A percentile compares a stretch with the other conserved stretches of the same genome.
phyloP scores from a whole-genome alignment of 331 rosid species.

The Stylosanthes scabra region DNA sequence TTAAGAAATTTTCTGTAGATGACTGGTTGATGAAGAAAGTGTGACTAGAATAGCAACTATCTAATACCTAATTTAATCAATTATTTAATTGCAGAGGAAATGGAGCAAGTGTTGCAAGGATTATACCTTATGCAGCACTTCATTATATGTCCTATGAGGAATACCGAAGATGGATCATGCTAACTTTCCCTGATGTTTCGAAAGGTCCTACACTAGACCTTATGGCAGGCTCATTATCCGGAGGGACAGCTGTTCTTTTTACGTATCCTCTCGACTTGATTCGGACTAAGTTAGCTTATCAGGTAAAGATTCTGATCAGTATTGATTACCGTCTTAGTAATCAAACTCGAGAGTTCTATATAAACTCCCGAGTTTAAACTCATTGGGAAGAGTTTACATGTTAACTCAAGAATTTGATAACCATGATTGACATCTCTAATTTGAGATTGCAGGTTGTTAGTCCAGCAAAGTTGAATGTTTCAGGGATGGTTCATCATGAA shows the following conservation, averaged over 20 bases:
- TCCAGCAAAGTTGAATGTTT: constrained; percentile 59
- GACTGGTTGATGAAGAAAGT: neutral
- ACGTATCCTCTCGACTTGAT: constrained; percentile 93
- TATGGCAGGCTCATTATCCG: constrained; percentile 92
- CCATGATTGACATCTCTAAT: neutral
- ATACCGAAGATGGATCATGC: constrained; percentile 88
- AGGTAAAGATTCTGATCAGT: constrained; percentile 52
- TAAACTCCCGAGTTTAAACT: too few species aligned
- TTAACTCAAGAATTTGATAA: too few species aligned
- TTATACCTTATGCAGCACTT: constrained; percentile 94
- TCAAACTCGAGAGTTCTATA: too few species aligned
- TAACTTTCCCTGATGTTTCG: constrained; percentile 68
- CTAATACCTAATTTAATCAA: neutral
- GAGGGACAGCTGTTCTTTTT: constrained; percentile 93
- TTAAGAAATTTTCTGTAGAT: neutral
- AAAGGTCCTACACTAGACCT: constrained; percentile 94
- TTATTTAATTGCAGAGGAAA: constrained; percentile 70
- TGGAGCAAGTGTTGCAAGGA: constrained; percentile 98
- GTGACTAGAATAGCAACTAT: neutral
- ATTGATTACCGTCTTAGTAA: neutral
- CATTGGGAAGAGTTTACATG: too few species aligned
- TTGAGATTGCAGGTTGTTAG: constrained; percentile 68
- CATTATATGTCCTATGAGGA: constrained; percentile 94
- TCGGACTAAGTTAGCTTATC: constrained; percentile 95
- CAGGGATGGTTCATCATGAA: constrained; percentile 48